A percentile compares a stretch with the other conserved stretches of the same genome.
Evolutionary conservation across 495 filamentous ascomycete species (phyloP).

Genomic region (Neurospora hispaniola): DNA sequence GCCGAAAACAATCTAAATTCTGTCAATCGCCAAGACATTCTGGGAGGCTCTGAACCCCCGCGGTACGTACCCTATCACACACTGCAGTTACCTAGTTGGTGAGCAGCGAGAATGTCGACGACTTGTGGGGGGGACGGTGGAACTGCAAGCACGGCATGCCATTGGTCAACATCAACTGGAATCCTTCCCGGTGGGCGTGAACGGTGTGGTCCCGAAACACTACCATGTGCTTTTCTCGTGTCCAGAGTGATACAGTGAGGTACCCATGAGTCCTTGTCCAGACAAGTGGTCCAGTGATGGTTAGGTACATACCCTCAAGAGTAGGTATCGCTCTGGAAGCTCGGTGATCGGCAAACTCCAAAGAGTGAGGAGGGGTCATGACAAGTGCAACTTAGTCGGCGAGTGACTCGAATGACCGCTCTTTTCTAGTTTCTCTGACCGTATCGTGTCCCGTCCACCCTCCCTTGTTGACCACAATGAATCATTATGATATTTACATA

Average conservation of each 20-base stretch:
- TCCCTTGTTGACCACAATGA: neutral
- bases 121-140: neutral
- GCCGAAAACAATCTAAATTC: neutral
- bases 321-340: neutral
- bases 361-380: neutral
- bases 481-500: neutral
- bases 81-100: too few species aligned
- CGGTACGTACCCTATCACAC: neutral
- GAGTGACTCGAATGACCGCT: neutral
- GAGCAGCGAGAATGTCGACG: neutral
- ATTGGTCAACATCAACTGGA: neutral
- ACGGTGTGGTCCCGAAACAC: neutral
- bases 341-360: neutral
- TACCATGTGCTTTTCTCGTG: neutral
- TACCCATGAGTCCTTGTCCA: too few species aligned
- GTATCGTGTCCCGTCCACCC: neutral
- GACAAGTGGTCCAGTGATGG: too few species aligned
- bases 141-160: neutral
- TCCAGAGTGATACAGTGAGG: neutral
- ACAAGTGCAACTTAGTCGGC: neutral
- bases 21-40: neutral
- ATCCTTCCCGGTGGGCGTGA: neutral
- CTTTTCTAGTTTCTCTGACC: neutral
- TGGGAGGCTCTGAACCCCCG: neutral
- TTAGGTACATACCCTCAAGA: neutral